Evolutionary conservation across 305 asterid genomes (phyloP).

Genomic region (Ilex paraguariensis): DNA sequence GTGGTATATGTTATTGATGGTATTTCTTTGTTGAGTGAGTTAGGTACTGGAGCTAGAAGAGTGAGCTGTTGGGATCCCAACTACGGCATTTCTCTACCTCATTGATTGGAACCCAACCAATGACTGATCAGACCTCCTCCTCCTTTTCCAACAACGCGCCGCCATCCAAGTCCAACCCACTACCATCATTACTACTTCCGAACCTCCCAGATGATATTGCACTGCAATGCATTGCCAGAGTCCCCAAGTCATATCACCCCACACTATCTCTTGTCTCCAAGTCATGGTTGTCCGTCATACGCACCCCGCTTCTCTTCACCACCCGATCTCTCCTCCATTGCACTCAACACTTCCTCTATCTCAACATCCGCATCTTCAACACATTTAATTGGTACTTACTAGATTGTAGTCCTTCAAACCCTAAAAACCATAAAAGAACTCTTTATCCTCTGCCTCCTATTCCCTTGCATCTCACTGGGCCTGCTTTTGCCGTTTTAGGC

Average conservation of each 20-base stretch:
- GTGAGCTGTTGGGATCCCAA: too few species aligned
- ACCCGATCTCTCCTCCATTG: slow-evolving; percentile 50
- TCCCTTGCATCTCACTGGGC: slow-evolving; percentile 54
- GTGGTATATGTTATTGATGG: too few species aligned
- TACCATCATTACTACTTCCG: slow-evolving; percentile 21
- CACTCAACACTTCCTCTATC: slow-evolving; percentile 52
- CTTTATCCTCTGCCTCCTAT: slow-evolving; percentile 24
- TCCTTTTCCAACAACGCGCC: not conserved
- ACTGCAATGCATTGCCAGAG: slow-evolving; percentile 61
- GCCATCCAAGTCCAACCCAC: not conserved
- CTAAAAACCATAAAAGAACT: slow-evolving; percentile 13
- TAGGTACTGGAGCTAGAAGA: too few species aligned
- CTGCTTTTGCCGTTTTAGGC: slow-evolving; percentile 58
- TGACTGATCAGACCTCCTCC: slow-evolving; percentile 25
- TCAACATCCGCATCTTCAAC: slow-evolving; percentile 50
- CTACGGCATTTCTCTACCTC: too few species aligned
- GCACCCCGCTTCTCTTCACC: slow-evolving; percentile 50
- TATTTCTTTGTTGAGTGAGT: too few species aligned
- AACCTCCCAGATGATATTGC: slow-evolving; percentile 64
- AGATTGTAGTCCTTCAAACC: slow-evolving; percentile 22
- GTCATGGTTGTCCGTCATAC: slow-evolving; percentile 56
- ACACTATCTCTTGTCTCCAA: slow-evolving; percentile 62
- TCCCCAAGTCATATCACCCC: slow-evolving; percentile 57
- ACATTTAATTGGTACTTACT: slow-evolving; percentile 54
- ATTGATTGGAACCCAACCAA: not conserved